A percentile compares a stretch with the other conserved stretches of the same genome.
Evolutionary conservation across 2,329 filamentous ascomycete species (phyloP).

Genomic region (Cucurbitaria berberidis): DNA sequence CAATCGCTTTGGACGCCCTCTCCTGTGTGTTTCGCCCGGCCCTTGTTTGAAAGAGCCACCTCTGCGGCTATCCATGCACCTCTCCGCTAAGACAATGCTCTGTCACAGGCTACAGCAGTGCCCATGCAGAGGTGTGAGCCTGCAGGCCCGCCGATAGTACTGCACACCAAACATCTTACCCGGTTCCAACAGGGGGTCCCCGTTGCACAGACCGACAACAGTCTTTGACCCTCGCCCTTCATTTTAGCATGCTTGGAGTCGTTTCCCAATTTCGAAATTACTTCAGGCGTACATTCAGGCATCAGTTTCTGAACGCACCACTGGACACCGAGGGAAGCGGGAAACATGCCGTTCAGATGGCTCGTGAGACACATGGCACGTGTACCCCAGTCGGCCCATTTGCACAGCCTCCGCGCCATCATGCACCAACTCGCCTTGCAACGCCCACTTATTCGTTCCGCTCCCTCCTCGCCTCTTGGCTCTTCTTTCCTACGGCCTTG

Average conservation of each 20-base stretch:
- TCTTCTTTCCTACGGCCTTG: slow-evolving; percentile 6
- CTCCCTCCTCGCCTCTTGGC: slow-evolving; percentile 16
- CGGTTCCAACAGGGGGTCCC: slow-evolving; percentile 18
- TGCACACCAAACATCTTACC: slow-evolving; percentile 16
- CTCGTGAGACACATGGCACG: slow-evolving; percentile 22
- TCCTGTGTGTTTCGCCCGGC: slow-evolving; percentile 21
- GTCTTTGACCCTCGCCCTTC: slow-evolving; percentile 9
- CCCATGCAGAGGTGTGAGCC: slow-evolving; percentile 17
- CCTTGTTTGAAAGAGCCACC: slow-evolving; percentile 17
- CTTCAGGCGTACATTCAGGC: slow-evolving; percentile 9
- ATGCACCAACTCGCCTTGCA: slow-evolving; percentile 30
- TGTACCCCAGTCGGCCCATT: slow-evolving; percentile 13
- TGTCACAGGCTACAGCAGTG: slow-evolving; percentile 16
- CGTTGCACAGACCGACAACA: slow-evolving; percentile 20
- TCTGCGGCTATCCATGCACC: slow-evolving; percentile 25
- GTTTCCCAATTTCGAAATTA: slow-evolving; percentile 5
- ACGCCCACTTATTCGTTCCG: slow-evolving; percentile 26
- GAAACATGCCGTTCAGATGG: slow-evolving; percentile 11
- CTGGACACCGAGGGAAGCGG: slow-evolving; percentile 2
- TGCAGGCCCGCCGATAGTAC: slow-evolving; percentile 17
- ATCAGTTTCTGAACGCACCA: too few species aligned
- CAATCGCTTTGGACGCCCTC: slow-evolving; percentile 9
- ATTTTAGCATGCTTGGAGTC: slow-evolving; percentile 5
- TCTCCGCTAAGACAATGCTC: slow-evolving; percentile 23
- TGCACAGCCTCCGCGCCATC: slow-evolving; percentile 45